phyloP scores from a whole-genome alignment of 1,284 basidiomycete genomes.

The Ganoderma leucocontextum region DNA sequence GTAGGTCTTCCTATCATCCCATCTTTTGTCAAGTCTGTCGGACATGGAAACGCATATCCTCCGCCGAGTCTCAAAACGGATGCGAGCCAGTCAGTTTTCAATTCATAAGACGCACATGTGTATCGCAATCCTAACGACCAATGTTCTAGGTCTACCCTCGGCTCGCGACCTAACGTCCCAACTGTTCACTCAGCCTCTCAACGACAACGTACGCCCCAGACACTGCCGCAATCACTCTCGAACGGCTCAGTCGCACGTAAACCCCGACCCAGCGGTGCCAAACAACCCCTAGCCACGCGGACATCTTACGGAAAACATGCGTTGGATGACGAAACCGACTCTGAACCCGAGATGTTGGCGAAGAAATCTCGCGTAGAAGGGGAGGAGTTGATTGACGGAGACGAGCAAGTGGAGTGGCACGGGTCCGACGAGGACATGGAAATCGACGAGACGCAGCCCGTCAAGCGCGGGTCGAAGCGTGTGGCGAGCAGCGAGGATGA shows the following conservation, averaged over 20 bases:
- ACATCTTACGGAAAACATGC: conserved; percentile 34
- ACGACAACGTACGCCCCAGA: conserved; percentile 1
- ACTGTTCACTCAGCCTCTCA: not conserved
- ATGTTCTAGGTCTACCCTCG: conserved; percentile 1
- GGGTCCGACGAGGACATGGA: conserved; percentile 39
- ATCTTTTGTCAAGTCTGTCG: not conserved
- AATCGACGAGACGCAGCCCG: conserved; percentile 35
- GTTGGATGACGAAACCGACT: conserved; percentile 43
- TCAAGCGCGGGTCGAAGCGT: conserved; percentile 59
- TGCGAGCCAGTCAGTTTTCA: conserved; percentile 10
- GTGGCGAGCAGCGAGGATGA: conserved; percentile 49
- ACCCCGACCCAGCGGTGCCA: conserved; percentile 7
- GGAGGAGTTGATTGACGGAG: conserved; percentile 52
- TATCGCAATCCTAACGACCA: not conserved
- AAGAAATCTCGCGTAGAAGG: conserved; percentile 63
- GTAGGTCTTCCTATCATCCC: not conserved
- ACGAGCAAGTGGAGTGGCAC: conserved; percentile 54
- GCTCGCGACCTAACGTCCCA: not conserved
- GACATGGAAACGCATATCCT: conserved; percentile 7
- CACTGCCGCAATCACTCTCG: not conserved
- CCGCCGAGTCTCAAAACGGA: not conserved
- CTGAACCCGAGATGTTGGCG: conserved; percentile 47
- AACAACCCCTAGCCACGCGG: conserved; percentile 17
- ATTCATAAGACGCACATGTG: not conserved
- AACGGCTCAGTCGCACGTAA: conserved; percentile 5